Evolutionary conservation across 2,329 filamentous ascomycete species (phyloP).

Genomic region (Aspergillus terreus): DNA sequence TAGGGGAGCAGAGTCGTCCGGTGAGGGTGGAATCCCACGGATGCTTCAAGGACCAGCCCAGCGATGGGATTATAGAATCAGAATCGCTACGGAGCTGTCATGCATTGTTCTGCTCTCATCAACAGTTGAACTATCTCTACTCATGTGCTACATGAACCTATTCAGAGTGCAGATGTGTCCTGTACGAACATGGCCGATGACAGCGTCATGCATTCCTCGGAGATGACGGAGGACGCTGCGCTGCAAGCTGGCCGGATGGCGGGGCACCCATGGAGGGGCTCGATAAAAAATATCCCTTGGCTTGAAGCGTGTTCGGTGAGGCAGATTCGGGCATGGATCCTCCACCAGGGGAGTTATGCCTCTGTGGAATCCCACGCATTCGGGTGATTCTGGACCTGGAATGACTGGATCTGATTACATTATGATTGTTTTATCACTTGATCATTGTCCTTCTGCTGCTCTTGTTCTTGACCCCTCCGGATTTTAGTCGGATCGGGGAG

Average conservation of each 20-base stretch:
- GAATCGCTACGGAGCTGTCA: not conserved
- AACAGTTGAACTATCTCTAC: too few relatives aligned
- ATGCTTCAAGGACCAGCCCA: not conserved
- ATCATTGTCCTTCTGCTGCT: not conserved
- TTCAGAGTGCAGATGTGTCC: too few relatives aligned
- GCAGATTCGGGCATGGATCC: slow-evolving; percentile 6
- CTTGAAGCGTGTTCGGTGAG: slow-evolving; percentile 13
- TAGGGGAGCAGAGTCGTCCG: slow-evolving; percentile 37
- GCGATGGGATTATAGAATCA: not conserved
- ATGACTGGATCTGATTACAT: not conserved
- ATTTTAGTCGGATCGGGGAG: slow-evolving; percentile 6
- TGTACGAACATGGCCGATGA: not conserved
- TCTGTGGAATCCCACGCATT: not conserved
- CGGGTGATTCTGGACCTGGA: too few relatives aligned
- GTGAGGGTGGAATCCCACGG: slow-evolving; percentile 13
- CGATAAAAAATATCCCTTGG: slow-evolving; percentile 5
- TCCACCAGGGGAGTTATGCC: not conserved
- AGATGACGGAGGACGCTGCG: slow-evolving; percentile 5
- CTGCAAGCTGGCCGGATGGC: slow-evolving; percentile 10
- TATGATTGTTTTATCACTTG: not conserved
- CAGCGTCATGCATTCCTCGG: slow-evolving; percentile 3
- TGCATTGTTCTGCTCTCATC: too few relatives aligned
- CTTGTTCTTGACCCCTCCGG: slow-evolving; percentile 4
- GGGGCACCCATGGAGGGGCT: slow-evolving; percentile 19
- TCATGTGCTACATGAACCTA: too few relatives aligned